These are phyloP conservation scores for Parasitella parasitica DNA, from an alignment of 371 early-diverging fungal species.

Conservation along the genomic window DNA sequence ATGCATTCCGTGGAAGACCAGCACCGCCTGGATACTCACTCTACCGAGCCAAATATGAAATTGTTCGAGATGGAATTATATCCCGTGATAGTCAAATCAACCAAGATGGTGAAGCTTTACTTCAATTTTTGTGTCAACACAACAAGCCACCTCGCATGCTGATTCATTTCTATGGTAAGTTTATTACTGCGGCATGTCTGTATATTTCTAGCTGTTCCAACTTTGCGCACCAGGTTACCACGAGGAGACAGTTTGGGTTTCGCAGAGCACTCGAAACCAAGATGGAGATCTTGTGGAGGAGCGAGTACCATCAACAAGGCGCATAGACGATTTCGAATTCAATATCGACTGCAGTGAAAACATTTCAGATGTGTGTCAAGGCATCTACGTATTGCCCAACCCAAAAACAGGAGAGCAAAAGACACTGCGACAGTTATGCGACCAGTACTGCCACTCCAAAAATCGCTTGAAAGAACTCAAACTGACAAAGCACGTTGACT, in stretches of 20 bases:
- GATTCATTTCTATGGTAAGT: slow-evolving; percentile 40
- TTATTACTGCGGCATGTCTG: not conserved
- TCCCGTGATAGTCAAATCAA: slow-evolving; percentile 46
- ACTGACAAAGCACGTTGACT: slow-evolving; percentile 38
- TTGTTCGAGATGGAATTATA: slow-evolving; percentile 20
- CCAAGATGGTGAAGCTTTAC: slow-evolving; percentile 44
- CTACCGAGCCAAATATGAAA: slow-evolving; percentile 31
- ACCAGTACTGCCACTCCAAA: slow-evolving; percentile 36
- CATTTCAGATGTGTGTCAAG: slow-evolving; percentile 28
- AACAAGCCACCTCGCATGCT: slow-evolving; percentile 38
- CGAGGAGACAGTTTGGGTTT: slow-evolving; percentile 41
- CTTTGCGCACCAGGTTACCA: slow-evolving; percentile 33
- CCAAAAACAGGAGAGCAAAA: slow-evolving; percentile 29
- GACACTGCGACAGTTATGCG: slow-evolving; percentile 37
- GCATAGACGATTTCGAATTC: slow-evolving; percentile 40
- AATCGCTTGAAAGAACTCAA: slow-evolving; percentile 42
- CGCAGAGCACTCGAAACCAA: slow-evolving; percentile 25
- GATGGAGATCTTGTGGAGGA: slow-evolving; percentile 36
- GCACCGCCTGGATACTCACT: slow-evolving; percentile 43
- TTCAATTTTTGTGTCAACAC: slow-evolving; percentile 41
- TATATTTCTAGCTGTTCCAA: not conserved
- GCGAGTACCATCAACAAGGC: slow-evolving; percentile 21
- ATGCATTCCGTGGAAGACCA: slow-evolving; percentile 30
- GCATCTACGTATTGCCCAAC: slow-evolving; percentile 33
- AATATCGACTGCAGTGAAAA: slow-evolving; percentile 29